Evolutionary conservation across 75 land plant species (phyloP), one percentile per base, ranked within the genome.

Genomic region (Pinus albicaulis): DNA sequence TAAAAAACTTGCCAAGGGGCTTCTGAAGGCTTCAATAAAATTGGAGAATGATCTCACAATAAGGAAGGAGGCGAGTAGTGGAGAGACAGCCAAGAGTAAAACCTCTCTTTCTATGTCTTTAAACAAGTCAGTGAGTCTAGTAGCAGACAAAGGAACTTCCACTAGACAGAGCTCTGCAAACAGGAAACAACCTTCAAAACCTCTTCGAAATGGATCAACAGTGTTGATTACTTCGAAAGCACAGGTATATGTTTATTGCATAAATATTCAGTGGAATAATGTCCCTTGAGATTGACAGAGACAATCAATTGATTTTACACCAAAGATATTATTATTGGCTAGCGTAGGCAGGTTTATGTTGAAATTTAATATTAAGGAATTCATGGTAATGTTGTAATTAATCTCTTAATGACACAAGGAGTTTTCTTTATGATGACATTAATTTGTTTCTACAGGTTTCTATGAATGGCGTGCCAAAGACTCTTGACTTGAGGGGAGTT

Each of bases 71-170:
- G 24, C 24, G 14, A 31, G 8, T 48, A 48, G 53, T 20, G 65
- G 24, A 59, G 74, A 38, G 7, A 55, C 53, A 4, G 72, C 76
- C 5, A 63, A 7, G 38, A 71, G 44, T 20, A 71, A 22, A 12
- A 17, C 59, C 10, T 64, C 59, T 10, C 61, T 69, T 74, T 44
- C 36, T 65, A 52, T 83, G 57, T 74, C 58, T 4, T 72, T 58
- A 63, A 77, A 15, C 15, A 17, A 19, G 7, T 14, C 79, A 19
- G 71, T 57, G 23, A 66, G 12, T n/a, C n/a, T n/a, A n/a, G n/a
- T n/a, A n/a, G n/a, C n/a, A n/a, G n/a, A n/a, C n/a, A n/a, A n/a
- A n/a, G n/a, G n/a, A n/a, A n/a, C n/a, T n/a, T n/a, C n/a, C n/a
- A n/a, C n/a, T n/a, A n/a, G n/a, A n/a, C n/a, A n/a, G n/a, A n/a